Percentiles rank a stretch among this genome's conserved stretches.
phyloP scores from a whole-genome alignment of 768 basidiomycete species.

The Ephemerocybe angulata region DNA sequence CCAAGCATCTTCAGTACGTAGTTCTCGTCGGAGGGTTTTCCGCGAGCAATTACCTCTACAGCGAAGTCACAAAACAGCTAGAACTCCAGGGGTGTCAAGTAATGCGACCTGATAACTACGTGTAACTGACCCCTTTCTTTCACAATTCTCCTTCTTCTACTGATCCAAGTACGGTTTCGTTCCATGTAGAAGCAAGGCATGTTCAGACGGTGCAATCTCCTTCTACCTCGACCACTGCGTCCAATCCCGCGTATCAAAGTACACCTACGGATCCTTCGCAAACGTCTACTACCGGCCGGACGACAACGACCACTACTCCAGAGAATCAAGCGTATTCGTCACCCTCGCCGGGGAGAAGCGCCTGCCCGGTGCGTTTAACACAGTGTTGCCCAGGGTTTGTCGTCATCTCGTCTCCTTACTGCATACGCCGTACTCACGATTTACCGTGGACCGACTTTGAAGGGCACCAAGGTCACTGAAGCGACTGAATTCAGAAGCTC shows the following conservation, averaged over 20 bases:
- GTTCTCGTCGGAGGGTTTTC: conserved; percentile 44
- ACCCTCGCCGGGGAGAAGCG: conserved; percentile 1
- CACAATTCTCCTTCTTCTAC: background rate
- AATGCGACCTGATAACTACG: conserved; percentile 38
- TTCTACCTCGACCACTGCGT: conserved; percentile 17
- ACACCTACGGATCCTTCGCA: conserved; percentile 6
- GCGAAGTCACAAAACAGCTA: conserved; percentile 29
- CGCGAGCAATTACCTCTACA: conserved; percentile 40
- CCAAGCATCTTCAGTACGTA: conserved; percentile 18
- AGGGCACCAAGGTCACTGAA: background rate
- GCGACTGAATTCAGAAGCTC: background rate
- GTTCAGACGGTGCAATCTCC: conserved; percentile 15
- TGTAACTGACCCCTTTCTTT: conserved; percentile 34
- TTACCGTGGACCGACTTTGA: too few relatives aligned
- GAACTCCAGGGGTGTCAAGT: conserved; percentile 26
- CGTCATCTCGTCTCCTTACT: background rate
- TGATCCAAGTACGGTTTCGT: background rate
- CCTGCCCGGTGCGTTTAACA: conserved; percentile 1
- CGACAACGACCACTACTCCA: conserved; percentile 1
- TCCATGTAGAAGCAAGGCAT: conserved; percentile 14
- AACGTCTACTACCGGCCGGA: background rate
- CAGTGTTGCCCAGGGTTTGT: conserved; percentile 3
- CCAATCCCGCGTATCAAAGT: conserved; percentile 8
- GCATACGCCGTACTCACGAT: too few relatives aligned
- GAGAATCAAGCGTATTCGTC: background rate